A percentile compares a stretch with the other conserved stretches of the same genome.
These are phyloP conservation scores for Ceriops zippeliana DNA, from an alignment of 345 rosid species.

Conservation along the genomic window DNA sequence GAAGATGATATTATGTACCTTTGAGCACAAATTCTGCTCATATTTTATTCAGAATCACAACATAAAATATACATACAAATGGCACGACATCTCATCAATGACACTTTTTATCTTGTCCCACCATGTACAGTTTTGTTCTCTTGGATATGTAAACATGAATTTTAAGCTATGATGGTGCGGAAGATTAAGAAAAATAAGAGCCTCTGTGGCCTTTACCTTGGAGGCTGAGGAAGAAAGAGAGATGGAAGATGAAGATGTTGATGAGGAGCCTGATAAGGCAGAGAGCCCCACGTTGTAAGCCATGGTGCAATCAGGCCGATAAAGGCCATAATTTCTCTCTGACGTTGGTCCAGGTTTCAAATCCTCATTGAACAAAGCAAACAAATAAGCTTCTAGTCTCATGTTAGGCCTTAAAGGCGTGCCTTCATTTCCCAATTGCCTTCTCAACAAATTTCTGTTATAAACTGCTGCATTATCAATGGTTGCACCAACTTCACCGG, in stretches of 20 bases:
- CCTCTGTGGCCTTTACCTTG: slow-evolving; percentile 48
- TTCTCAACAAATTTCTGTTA: slow-evolving; percentile 61
- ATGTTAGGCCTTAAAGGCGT: slow-evolving; percentile 68
- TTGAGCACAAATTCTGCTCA: no score
- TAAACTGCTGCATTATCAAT: slow-evolving; percentile 63
- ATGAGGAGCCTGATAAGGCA: slow-evolving; percentile 43
- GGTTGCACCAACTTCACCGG: slow-evolving; percentile 67
- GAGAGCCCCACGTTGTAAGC: slow-evolving; percentile 86
- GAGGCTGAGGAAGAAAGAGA: slow-evolving; percentile 74
- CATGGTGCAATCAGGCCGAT: slow-evolving; percentile 79
- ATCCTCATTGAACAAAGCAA: slow-evolving; percentile 90
- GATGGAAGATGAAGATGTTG: slow-evolving; percentile 50
- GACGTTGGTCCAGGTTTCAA: slow-evolving; percentile 91
- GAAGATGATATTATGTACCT: no score
- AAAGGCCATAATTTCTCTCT: slow-evolving; percentile 87
- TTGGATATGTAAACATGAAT: neutral
- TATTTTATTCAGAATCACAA: neutral
- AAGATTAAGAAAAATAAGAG: slow-evolving; percentile 17
- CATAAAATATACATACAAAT: neutral
- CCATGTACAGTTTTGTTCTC: neutral
- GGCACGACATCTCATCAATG: no score
- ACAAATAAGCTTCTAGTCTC: slow-evolving; percentile 72
- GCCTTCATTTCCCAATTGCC: slow-evolving; percentile 72
- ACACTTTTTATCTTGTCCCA: no score
- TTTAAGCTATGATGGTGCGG: neutral